Conservation (phyloP, 2,329 filamentous ascomycete species). For the Apiospora pterosperma region DNA sequence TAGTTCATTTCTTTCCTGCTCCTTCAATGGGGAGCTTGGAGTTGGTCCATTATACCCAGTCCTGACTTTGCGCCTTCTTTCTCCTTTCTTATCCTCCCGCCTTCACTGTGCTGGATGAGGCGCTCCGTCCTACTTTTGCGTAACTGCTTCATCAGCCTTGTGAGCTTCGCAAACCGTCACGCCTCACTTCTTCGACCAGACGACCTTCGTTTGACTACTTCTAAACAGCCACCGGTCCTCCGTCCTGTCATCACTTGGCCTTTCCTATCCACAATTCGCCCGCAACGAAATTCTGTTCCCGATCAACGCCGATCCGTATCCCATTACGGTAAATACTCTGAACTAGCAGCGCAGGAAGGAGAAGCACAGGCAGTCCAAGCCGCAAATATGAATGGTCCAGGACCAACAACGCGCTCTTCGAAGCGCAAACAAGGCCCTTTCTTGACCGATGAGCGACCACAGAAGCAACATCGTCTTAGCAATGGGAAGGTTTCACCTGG, state of each 20-base stretch:
- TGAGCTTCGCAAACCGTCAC: neutral
- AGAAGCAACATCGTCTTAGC: conserved; percentile 39
- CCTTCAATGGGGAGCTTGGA: neutral
- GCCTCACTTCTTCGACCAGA: neutral
- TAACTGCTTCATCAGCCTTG: conserved; percentile 5
- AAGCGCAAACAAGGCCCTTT: conserved; percentile 24
- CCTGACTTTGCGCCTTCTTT: neutral
- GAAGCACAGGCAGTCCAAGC: neutral
- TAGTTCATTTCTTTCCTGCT: neutral
- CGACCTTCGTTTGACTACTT: neutral
- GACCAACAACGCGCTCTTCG: conserved; percentile 3
- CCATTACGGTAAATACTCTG: neutral
- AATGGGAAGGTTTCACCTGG: conserved; percentile 49
- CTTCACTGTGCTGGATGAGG: conserved; percentile 2
- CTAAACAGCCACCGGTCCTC: neutral
- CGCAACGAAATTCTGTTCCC: neutral
- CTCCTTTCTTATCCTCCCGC: neutral
- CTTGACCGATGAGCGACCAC: conserved; percentile 36
- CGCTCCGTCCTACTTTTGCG: neutral
- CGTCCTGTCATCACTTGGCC: neutral
- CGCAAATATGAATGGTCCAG: conserved; percentile 1
- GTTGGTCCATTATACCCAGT: neutral
- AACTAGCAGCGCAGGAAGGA: neutral
- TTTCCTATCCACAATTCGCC: neutral
- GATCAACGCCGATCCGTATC: neutral